phyloP scores from a whole-genome alignment of 1,284 basidiomycete genomes.

The Cryptococcus sp. region DNA sequence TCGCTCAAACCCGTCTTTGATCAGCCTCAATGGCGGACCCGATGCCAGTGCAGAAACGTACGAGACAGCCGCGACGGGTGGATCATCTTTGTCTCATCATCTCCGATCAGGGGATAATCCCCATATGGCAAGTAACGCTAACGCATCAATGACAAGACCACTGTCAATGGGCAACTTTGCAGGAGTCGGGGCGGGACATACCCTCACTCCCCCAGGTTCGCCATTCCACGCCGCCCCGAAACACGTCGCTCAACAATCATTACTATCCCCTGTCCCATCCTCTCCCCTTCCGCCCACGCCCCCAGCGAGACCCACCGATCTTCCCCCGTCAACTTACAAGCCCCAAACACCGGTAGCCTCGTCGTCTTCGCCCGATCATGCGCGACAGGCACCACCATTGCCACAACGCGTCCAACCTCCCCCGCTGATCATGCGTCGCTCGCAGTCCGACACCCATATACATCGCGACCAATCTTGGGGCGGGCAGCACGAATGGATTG shows the following conservation, averaged over 20 bases:
- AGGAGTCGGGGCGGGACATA: conserved; percentile 37
- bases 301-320: conserved; percentile 16
- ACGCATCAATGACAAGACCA: too few species aligned
- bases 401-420: background rate
- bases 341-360: conserved; percentile 1
- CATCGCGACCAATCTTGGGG: conserved; percentile 6
- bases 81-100: conserved; percentile 18
- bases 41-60: conserved; percentile 14
- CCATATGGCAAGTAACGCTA: conserved; percentile 1
- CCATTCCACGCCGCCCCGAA: conserved; percentile 24
- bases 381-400: background rate
- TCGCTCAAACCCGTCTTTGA: conserved; percentile 5
- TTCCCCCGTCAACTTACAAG: conserved; percentile 13
- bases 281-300: conserved; percentile 20
- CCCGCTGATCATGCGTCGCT: conserved; percentile 8
- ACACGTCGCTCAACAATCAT: conserved; percentile 9
- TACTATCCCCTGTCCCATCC: conserved; percentile 17
- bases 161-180: conserved; percentile 18
- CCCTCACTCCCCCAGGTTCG: conserved; percentile 32
- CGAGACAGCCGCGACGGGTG: conserved; percentile 4
- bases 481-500: conserved; percentile 14
- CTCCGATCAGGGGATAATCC: conserved; percentile 18
- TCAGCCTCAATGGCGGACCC: conserved; percentile 2
- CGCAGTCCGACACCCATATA: conserved; percentile 10
- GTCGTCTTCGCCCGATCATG: background rate